phyloP scores from a whole-genome alignment of 1,284 basidiomycete genomes.

The Polyporus tsugae region DNA sequence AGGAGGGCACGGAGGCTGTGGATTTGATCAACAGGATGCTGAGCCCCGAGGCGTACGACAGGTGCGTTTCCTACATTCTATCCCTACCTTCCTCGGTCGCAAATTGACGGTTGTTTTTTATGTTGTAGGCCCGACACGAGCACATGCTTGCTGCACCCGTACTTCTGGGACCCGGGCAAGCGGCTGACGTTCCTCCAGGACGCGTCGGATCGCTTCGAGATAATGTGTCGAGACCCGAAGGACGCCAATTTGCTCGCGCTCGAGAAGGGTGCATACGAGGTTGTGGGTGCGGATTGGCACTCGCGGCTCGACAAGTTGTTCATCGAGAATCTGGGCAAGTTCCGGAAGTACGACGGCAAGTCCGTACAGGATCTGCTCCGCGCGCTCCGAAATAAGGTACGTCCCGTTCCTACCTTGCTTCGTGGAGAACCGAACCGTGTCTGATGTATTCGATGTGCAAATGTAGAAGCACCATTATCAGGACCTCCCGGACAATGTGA shows the following conservation, averaged over 20 bases:
- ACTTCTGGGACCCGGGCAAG: conserved; percentile 93
- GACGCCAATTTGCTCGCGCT: conserved; percentile 81
- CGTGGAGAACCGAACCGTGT: background rate
- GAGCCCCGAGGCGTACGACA: conserved; percentile 71
- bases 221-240: conserved; percentile 93
- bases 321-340: conserved; percentile 95
- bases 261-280: conserved; percentile 71
- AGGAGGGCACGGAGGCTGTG: conserved; percentile 88
- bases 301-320: conserved; percentile 87
- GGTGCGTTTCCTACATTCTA: conserved; percentile 55
- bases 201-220: conserved; percentile 97
- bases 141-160: conserved; percentile 90
- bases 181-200: conserved; percentile 95
- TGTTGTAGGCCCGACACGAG: conserved; percentile 84
- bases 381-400: conserved; percentile 94
- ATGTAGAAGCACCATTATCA: conserved; percentile 98
- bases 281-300: conserved; percentile 92
- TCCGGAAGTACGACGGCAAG: conserved; percentile 92
- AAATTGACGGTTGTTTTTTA: background rate
- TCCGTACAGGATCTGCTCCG: conserved; percentile 93
- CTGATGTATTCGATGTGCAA: conserved; percentile 1
- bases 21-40: conserved; percentile 84
- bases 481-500: conserved; percentile 90
- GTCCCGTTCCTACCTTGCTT: conserved; percentile 35
- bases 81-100: background rate